Evolutionary conservation across 2,329 filamentous ascomycete genomes (phyloP).

Genomic region (Cytospora mali): DNA sequence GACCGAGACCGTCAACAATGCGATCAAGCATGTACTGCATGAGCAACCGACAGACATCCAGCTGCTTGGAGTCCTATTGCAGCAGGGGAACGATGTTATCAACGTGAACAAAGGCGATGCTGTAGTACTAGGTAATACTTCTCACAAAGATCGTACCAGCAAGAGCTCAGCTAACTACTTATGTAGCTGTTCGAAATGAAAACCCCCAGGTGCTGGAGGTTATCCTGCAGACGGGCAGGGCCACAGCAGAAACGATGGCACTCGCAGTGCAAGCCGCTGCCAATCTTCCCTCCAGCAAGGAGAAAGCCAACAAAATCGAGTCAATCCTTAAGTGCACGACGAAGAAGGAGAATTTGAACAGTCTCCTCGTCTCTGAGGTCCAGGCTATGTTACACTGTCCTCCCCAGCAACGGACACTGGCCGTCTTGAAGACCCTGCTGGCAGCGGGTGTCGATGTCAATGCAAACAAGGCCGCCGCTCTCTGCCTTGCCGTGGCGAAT

Average conservation of each 20-base stretch:
- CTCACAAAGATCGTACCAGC: conserved; percentile 3
- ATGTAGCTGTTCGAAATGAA: conserved; percentile 43
- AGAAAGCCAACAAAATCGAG: conserved; percentile 54
- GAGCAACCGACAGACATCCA: conserved; percentile 53
- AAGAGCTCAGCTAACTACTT: conserved; percentile 27
- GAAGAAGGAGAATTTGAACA: conserved; percentile 47
- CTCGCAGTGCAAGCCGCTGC: conserved; percentile 47
- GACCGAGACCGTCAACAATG: conserved; percentile 45
- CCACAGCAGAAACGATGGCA: conserved; percentile 47
- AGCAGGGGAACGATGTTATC: conserved; percentile 55
- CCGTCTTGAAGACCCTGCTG: conserved; percentile 51
- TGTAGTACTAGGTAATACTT: conserved; percentile 40
- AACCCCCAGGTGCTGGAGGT: conserved; percentile 53
- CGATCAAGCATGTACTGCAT: conserved; percentile 46
- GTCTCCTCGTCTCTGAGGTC: conserved; percentile 55
- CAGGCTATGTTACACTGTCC: conserved; percentile 45
- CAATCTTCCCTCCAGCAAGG: conserved; percentile 46
- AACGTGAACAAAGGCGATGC: conserved; percentile 51
- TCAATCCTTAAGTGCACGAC: conserved; percentile 48
- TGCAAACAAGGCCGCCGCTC: conserved; percentile 51
- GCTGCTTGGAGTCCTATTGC: conserved; percentile 51
- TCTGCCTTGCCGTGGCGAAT: conserved; percentile 54
- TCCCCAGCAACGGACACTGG: conserved; percentile 43
- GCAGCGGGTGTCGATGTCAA: conserved; percentile 59
- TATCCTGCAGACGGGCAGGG: conserved; percentile 50